Evolutionary conservation across 2,329 filamentous ascomycete species (phyloP).

Genomic region (Alternaria arbusti): DNA sequence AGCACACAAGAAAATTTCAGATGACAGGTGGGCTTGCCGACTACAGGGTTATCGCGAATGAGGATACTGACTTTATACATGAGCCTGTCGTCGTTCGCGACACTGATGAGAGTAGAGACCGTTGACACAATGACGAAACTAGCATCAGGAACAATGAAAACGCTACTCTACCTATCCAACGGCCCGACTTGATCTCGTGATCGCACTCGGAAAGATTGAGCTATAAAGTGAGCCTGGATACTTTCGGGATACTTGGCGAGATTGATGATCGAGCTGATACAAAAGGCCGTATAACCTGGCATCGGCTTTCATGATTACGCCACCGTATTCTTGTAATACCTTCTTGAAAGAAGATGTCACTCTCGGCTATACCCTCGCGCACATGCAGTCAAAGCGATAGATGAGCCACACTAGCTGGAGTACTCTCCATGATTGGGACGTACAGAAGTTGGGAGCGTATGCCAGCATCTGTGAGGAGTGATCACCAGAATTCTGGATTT

Average conservation of each 20-base stretch:
- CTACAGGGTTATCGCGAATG: not conserved
- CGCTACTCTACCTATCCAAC: not conserved
- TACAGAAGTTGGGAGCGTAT: not conserved
- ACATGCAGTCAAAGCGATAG: not conserved
- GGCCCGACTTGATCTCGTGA: not conserved
- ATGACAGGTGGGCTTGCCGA: not conserved
- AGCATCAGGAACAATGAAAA: not conserved
- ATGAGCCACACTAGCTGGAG: not conserved
- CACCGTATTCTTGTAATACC: not conserved
- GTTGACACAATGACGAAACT: not conserved
- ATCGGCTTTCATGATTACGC: not conserved
- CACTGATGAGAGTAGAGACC: not conserved
- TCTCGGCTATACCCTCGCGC: not conserved
- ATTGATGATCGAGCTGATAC: not conserved
- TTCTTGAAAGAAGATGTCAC: not conserved
- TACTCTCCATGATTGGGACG: not conserved
- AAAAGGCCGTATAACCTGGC: not conserved
- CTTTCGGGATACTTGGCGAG: not conserved
- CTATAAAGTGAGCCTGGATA: not conserved
- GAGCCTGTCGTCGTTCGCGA: not conserved
- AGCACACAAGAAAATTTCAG: not conserved
- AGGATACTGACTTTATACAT: not conserved
- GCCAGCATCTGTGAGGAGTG: accelerated
- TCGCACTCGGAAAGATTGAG: not conserved
- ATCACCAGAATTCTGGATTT: not conserved